Percentiles rank a stretch among this genome's conserved stretches.
Evolutionary conservation across 1,284 basidiomycete species (phyloP).

Genomic region (Cutaneotrichosporon cutaneum): DNA sequence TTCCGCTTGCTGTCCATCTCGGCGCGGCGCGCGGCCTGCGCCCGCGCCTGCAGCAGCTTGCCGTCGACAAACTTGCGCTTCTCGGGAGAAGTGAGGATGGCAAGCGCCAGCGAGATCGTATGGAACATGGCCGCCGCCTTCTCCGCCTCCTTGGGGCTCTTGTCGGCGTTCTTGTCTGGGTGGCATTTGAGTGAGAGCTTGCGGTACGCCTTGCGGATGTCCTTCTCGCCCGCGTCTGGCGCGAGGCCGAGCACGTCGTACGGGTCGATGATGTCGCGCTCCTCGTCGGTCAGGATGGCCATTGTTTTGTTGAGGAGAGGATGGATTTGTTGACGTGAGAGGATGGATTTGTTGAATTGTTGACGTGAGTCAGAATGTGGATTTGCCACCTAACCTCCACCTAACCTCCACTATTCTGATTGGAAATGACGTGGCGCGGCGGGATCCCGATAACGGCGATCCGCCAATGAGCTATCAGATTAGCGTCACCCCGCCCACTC

Average conservation of each 20-base stretch:
- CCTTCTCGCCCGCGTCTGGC: slow-evolving; percentile 70
- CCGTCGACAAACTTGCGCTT: slow-evolving; percentile 80
- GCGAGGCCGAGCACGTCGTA: slow-evolving; percentile 72
- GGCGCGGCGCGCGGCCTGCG: slow-evolving; percentile 69
- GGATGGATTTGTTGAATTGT: not conserved
- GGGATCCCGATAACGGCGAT: not conserved
- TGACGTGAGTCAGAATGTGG: not conserved
- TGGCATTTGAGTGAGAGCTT: slow-evolving; percentile 81
- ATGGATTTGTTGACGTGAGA: not conserved
- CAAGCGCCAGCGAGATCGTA: slow-evolving; percentile 78
- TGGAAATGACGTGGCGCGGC: slow-evolving; percentile 8
- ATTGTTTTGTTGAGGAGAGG: slow-evolving; percentile 5
- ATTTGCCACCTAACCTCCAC: slow-evolving; percentile 14
- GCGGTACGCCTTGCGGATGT: slow-evolving; percentile 80
- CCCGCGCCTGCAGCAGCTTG: slow-evolving; percentile 69
- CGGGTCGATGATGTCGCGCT: slow-evolving; percentile 59
- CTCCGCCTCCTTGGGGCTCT: slow-evolving; percentile 57
- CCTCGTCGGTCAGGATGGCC: slow-evolving; percentile 50
- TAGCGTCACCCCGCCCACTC: not conserved
- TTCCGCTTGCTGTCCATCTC: slow-evolving; percentile 76
- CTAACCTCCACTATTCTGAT: not conserved
- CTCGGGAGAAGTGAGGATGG: slow-evolving; percentile 77
- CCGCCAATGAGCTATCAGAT: slow-evolving; percentile 10
- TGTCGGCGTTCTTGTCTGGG: slow-evolving; percentile 69
- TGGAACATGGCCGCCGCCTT: slow-evolving; percentile 75